Conservation (phyloP, 2,329 filamentous ascomycete species). For the Xylaria sp. region DNA sequence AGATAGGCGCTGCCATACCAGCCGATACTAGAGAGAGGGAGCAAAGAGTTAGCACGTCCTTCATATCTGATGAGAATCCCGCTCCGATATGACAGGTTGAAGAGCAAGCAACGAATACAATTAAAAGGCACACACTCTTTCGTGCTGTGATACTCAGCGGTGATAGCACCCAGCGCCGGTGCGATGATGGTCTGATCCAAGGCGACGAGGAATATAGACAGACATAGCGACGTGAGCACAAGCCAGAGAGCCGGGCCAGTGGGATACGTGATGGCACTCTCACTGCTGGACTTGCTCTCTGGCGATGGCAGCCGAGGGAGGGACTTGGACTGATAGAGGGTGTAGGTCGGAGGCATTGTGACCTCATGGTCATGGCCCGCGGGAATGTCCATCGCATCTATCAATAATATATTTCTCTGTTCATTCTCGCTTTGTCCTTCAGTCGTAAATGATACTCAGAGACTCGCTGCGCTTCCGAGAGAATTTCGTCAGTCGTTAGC, state of each 20-base stretch:
- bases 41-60: not conserved
- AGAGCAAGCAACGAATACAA: not conserved
- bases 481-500: not conserved
- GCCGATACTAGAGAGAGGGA: not conserved
- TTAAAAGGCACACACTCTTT: not conserved
- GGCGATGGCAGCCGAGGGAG: not conserved
- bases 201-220: slow-evolving; percentile 23
- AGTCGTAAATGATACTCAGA: not conserved
- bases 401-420: not conserved
- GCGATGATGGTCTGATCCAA: slow-evolving; percentile 25
- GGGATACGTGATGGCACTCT: slow-evolving; percentile 15
- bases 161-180: slow-evolving; percentile 26
- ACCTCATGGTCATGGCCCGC: not conserved
- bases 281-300: not conserved
- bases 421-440: not conserved
- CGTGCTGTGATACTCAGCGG: slow-evolving; percentile 5
- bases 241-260: slow-evolving; percentile 19
- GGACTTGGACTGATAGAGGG: not conserved
- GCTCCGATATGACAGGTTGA: not conserved
- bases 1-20: slow-evolving; percentile 37
- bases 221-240: slow-evolving; percentile 19
- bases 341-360: not conserved
- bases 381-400: not conserved
- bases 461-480: not conserved
- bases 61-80: not conserved